phyloP scores from a whole-genome alignment of 1,284 basidiomycete genomes.

The Tilletia setariae region DNA sequence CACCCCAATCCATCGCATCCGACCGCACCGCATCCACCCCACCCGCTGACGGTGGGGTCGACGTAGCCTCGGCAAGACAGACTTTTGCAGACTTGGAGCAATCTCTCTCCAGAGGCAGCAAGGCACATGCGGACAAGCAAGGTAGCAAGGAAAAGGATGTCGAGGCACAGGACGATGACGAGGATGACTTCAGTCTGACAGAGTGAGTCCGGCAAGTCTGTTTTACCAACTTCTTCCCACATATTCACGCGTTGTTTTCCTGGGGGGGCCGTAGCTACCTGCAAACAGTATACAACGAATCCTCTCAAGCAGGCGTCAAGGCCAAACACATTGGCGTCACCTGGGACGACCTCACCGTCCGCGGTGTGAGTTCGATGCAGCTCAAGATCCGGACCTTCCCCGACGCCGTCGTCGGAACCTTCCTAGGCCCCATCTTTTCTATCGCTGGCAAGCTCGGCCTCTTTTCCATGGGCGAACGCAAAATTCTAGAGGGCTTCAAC shows the following conservation, averaged over 20 bases:
- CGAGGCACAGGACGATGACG: neutral
- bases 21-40: neutral
- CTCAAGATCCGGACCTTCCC: slow-evolving; percentile 38
- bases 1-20: neutral
- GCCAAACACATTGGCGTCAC: slow-evolving; percentile 37
- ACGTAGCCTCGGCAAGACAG: neutral
- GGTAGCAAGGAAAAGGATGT: neutral
- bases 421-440: slow-evolving; percentile 51
- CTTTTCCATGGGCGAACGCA: slow-evolving; percentile 1
- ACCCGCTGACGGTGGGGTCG: neutral
- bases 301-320: slow-evolving; percentile 27
- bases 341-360: slow-evolving; percentile 30
- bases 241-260: neutral
- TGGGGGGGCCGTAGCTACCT: neutral
- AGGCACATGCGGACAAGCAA: neutral
- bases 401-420: slow-evolving; percentile 51
- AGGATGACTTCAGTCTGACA: slow-evolving; percentile 2
- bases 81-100: slow-evolving; percentile 2
- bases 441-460: slow-evolving; percentile 29
- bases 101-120: neutral
- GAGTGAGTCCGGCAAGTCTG: slow-evolving; percentile 5
- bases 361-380: slow-evolving; percentile 30
- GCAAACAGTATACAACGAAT: slow-evolving; percentile 3
- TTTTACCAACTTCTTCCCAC: neutral
- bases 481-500: slow-evolving; percentile 33